phyloP scores from a whole-genome alignment of 176 grass and related monocot genomes.

The maize (Zea mays) region Zm-B73-REFERENCE-NAM-5.0 NC_050102.1:112059001-112059500 shows the following conservation, averaged over 20 bases:
- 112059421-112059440: background rate
- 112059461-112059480: constrained; percentile 25
- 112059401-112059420: background rate
- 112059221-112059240: background rate
- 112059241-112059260: background rate
- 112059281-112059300: background rate
- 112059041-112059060: background rate
- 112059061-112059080: constrained; percentile 10
- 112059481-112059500: constrained; percentile 34
- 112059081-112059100: background rate
- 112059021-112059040: constrained; percentile 36
- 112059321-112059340: background rate
- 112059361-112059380: background rate
- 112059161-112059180: background rate
- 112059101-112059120: constrained; percentile 4
- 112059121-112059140: background rate
- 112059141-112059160: background rate
- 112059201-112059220: background rate
- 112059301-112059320: background rate
- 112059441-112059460: background rate
- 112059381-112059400: background rate
- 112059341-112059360: background rate
- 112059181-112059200: no score
- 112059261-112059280: background rate
- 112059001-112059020: constrained; percentile 32